Conservation (phyloP, 1,284 basidiomycete species). For the Phellopilus nigrolimitatus region DNA sequence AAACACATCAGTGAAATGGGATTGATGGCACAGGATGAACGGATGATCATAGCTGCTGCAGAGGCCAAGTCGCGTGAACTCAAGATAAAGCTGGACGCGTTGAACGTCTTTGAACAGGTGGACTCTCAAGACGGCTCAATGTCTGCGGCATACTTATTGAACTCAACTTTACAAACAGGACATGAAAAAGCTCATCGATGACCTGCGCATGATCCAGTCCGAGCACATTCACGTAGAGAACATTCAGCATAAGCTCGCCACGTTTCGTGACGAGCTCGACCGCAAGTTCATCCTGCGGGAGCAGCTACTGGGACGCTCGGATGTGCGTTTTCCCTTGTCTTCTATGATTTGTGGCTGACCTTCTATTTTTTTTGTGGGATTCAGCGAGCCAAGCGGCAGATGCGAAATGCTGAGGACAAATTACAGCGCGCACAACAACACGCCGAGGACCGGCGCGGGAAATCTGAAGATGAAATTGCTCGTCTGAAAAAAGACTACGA, state of each 20-base stretch:
- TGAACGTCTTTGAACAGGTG: slow-evolving; percentile 74
- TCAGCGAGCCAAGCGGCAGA: slow-evolving; percentile 43
- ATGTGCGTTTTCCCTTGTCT: slow-evolving; percentile 39
- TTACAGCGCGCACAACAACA: slow-evolving; percentile 63
- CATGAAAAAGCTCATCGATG: slow-evolving; percentile 60
- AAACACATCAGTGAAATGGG: slow-evolving; percentile 74
- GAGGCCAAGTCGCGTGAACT: slow-evolving; percentile 74
- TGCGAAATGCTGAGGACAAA: slow-evolving; percentile 22
- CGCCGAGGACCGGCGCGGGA: slow-evolving; percentile 66
- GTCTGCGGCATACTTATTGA: neutral
- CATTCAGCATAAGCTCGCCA: slow-evolving; percentile 57
- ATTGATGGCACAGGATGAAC: slow-evolving; percentile 52
- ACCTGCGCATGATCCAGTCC: slow-evolving; percentile 66
- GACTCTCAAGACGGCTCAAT: slow-evolving; percentile 7
- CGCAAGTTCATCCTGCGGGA: slow-evolving; percentile 67
- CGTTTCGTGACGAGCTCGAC: slow-evolving; percentile 62
- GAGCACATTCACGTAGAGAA: slow-evolving; percentile 59
- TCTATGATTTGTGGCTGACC: slow-evolving; percentile 7
- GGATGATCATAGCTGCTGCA: slow-evolving; percentile 53
- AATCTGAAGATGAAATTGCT: slow-evolving; percentile 65
- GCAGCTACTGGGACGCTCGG: slow-evolving; percentile 59
- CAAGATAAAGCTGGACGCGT: slow-evolving; percentile 63
- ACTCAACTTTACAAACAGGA: slow-evolving; percentile 40
- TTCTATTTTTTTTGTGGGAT: slow-evolving; percentile 5
- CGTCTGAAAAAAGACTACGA: slow-evolving; percentile 72